Evolutionary conservation across 179 eudicot species (phyloP), one percentile per base, ranked within the genome.

Genomic region (Patellifolia procumbens): DNA sequence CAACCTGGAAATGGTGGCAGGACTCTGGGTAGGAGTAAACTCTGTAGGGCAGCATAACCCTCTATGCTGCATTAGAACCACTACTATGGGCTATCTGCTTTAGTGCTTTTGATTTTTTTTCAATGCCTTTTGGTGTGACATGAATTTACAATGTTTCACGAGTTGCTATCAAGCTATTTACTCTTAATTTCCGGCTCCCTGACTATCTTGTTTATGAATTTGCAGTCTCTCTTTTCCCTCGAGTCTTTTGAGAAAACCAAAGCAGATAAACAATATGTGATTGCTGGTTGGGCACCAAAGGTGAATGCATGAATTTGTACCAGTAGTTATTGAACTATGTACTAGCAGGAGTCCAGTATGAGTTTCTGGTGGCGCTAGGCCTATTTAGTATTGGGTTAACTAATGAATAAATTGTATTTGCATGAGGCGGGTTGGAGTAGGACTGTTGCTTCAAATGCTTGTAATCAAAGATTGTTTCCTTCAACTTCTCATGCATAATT

Each of bases 251-350:
- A 81, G 88, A 92, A 90, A 72, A 92, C 92, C n/a, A 74, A 79
- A 78, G 82, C 91, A 35, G 84, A 88, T 7, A 83, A 89, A 84
- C 87, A 90, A 63, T 61, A 84, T 42, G 86, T 92, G 35, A 74
- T 85, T 78, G 91, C 92, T 32, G 92, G 94, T 56, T 92, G 97
- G 97, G 91, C 80, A 28, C 89, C 91, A 37, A 92, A 92, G 84
- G 91, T 90, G 76, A 87, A 89, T 65, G 78, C 94, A 49, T 91
- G 94, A 91, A 78, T 63, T 26, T 75, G 69, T 67, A 49, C 63
- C 37, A 75, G 71, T 42, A 35, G 43, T n/a, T 35, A 32, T 13
- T 74, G 70, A 74, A 55, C 49, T 11, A 9, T 39, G 24, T 75
- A 46, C 22, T 35, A 48, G 28, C 34, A 59, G n/a, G 11, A 72